Conservation (phyloP, 106 monocot genomes). For the Dioscorea dumetorum region DNA sequence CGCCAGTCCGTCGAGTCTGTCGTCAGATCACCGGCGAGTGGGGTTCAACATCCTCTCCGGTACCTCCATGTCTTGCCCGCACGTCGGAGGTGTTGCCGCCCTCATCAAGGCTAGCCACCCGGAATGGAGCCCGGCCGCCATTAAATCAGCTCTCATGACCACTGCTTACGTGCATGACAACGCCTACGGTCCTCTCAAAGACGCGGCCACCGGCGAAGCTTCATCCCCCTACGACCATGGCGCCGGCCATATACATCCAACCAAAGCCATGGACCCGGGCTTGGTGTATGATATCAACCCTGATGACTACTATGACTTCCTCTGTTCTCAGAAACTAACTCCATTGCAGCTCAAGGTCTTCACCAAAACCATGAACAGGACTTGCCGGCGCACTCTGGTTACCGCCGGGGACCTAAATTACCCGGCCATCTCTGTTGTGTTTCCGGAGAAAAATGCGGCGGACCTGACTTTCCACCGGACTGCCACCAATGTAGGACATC, state of each 20-base stretch:
- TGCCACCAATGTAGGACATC: constrained; percentile 71
- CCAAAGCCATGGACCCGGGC: constrained; percentile 68
- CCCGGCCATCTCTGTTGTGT: constrained; percentile 83
- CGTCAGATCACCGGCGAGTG: constrained; percentile 50
- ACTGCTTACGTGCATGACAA: constrained; percentile 92
- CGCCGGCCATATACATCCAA: constrained; percentile 77
- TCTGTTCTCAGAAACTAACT: constrained; percentile 69
- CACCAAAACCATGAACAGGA: constrained; percentile 38
- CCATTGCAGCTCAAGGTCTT: constrained; percentile 64
- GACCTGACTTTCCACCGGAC: constrained; percentile 45
- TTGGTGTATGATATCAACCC: constrained; percentile 65
- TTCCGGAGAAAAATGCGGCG: constrained; percentile 15
- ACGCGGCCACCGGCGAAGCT: constrained; percentile 34
- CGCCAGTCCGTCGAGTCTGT: constrained; percentile 64
- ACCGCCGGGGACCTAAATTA: constrained; percentile 75
- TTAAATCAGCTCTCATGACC: constrained; percentile 92
- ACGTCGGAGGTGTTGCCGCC: constrained; percentile 76
- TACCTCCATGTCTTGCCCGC: constrained; percentile 96
- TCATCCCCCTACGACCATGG: constrained; percentile 57
- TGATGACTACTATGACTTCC: constrained; percentile 74
- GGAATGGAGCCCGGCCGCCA: constrained; percentile 76
- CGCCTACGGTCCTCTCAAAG: constrained; percentile 48
- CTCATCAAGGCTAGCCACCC: constrained; percentile 77
- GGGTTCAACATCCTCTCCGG: constrained; percentile 83
- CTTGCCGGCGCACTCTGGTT: constrained; percentile 50